Evolutionary conservation across 768 basidiomycete genomes (phyloP).

Genomic region (Pleurotus eryngii): DNA sequence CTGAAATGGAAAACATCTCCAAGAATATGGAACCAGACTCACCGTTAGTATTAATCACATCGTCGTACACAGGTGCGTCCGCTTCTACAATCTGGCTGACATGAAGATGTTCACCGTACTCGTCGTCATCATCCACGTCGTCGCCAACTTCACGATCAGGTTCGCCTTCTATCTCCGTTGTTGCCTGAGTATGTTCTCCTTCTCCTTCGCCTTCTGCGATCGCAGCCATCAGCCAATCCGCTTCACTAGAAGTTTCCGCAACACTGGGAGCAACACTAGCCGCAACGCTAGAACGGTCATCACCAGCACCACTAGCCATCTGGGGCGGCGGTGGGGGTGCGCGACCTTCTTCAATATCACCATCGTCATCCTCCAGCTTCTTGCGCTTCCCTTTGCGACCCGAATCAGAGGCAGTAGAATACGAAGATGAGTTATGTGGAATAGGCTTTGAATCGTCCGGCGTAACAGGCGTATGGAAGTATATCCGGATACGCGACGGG

Average conservation of each 20-base stretch:
- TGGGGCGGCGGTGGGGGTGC: conserved; percentile 64
- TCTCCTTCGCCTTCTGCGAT: conserved; percentile 72
- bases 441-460: conserved; percentile 78
- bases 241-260: conserved; percentile 70
- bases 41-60: conserved; percentile 27
- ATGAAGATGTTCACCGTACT: conserved; percentile 27
- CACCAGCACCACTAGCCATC: conserved; percentile 38
- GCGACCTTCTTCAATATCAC: conserved; percentile 70
- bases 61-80: conserved; percentile 33
- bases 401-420: conserved; percentile 49
- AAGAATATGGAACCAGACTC: conserved; percentile 29
- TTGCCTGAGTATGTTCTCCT: conserved; percentile 32
- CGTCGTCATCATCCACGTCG: conserved; percentile 36
- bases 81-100: conserved; percentile 37
- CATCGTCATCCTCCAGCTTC: conserved; percentile 87
- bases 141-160: conserved; percentile 35
- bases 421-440: conserved; percentile 53
- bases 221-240: conserved; percentile 87
- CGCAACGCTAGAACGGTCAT: conserved; percentile 56
- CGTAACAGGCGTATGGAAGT: conserved; percentile 87
- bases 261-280: conserved; percentile 62
- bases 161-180: conserved; percentile 15
- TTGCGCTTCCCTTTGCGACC: conserved; percentile 79
- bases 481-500: conserved; percentile 83
- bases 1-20: conserved; percentile 51